Evolutionary conservation across 2,329 filamentous ascomycete species (phyloP).

Genomic region (Penicillium fuscoglaucum): DNA sequence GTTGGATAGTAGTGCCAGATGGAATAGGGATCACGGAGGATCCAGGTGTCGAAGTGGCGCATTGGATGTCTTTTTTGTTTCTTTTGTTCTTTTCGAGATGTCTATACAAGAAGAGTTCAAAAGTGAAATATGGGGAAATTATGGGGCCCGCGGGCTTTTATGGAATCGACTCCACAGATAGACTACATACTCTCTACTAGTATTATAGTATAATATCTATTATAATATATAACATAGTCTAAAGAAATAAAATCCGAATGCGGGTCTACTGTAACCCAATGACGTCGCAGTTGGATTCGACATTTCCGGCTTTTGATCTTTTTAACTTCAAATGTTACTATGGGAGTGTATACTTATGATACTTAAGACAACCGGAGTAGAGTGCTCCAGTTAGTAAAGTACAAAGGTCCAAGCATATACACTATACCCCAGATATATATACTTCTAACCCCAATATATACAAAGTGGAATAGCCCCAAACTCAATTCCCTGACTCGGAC

Average conservation of each 20-base stretch:
- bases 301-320: not conserved
- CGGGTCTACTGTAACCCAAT: conserved; percentile 26
- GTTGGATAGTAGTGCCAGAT: conserved; percentile 43
- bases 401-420: not conserved
- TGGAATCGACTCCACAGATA: not conserved
- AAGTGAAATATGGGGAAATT: conserved; percentile 11
- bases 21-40: conserved; percentile 42
- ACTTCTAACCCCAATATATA: not conserved
- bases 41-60: conserved; percentile 43
- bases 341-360: too few relatives aligned
- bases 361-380: not conserved
- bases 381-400: not conserved
- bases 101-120: not conserved
- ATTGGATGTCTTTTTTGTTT: too few relatives aligned
- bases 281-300: conserved; percentile 19
- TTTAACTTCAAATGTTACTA: too few relatives aligned
- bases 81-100: not conserved
- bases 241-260: conserved; percentile 1
- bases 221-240: too few relatives aligned
- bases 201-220: not conserved
- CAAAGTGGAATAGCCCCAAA: not conserved
- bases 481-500: conserved; percentile 9
- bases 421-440: too few relatives aligned
- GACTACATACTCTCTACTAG: not conserved
- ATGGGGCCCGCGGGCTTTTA: conserved; percentile 13